Conservation (phyloP, 345 rosid species). For the Linum lewisii region DNA sequence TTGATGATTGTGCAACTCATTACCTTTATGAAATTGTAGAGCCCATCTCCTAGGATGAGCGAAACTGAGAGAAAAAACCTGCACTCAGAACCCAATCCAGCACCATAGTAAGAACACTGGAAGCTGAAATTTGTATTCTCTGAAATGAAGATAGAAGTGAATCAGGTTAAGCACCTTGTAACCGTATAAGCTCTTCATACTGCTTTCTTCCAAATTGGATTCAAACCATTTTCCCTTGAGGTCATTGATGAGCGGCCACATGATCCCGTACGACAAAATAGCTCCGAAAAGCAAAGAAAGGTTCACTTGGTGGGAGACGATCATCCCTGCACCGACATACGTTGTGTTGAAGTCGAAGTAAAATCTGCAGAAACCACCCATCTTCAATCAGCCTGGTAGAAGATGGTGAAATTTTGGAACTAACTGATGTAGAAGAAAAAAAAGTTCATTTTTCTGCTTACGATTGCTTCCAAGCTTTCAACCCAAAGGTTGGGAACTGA, state of each 20-base stretch:
- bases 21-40: conserved; percentile 76
- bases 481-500: conserved; percentile 78
- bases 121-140: neutral
- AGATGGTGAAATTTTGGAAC: neutral
- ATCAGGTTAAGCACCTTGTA: conserved; percentile 53
- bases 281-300: conserved; percentile 80
- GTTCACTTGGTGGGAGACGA: conserved; percentile 83
- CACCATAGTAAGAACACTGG: neutral
- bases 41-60: conserved; percentile 85
- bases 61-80: conserved; percentile 77
- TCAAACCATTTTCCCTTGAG: conserved; percentile 79
- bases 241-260: conserved; percentile 79
- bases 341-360: conserved; percentile 84
- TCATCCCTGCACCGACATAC: conserved; percentile 88
- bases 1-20: conserved; percentile 35
- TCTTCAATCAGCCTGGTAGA: too few relatives aligned
- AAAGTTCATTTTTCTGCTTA: conserved; percentile 14
- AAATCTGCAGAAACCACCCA: conserved; percentile 51
- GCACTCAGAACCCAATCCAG: neutral
- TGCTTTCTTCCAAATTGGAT: conserved; percentile 44
- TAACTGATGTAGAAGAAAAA: neutral
- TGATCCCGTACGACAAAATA: conserved; percentile 61
- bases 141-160: neutral
- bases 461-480: conserved; percentile 86
- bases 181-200: conserved; percentile 83